Percentiles rank a stretch among this genome's conserved stretches.
Evolutionary conservation across 2,329 filamentous ascomycete species (phyloP).

Genomic region (Penicillium polonicum): DNA sequence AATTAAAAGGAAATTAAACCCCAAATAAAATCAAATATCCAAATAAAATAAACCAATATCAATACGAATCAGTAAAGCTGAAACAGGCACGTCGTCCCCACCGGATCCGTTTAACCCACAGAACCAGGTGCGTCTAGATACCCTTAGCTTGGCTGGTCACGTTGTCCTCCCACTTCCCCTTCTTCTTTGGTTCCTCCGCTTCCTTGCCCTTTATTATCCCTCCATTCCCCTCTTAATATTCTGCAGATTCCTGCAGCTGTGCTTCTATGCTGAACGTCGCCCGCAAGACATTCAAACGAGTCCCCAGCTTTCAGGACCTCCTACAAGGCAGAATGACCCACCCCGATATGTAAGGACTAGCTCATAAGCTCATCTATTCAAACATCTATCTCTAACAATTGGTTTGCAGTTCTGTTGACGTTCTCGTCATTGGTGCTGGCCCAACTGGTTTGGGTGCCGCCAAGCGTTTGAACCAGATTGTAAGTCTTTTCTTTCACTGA

Average conservation of each 20-base stretch:
- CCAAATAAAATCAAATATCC: not conserved
- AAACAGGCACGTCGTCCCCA: conserved; percentile 35
- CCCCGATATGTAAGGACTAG: conserved; percentile 43
- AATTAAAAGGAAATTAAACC: not conserved
- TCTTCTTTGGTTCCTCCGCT: conserved; percentile 19
- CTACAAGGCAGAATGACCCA: conserved; percentile 49
- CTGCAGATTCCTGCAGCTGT: conserved; percentile 35
- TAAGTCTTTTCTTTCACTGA: conserved; percentile 49
- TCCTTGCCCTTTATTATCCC: conserved; percentile 18
- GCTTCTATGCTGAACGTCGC: conserved; percentile 45
- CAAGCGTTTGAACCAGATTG: conserved; percentile 95
- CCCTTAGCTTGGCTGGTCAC: conserved; percentile 25
- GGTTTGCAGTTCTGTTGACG: conserved; percentile 75
- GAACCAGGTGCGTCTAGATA: conserved; percentile 16
- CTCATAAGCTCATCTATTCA: not conserved
- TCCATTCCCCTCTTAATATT: conserved; percentile 18
- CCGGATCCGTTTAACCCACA: conserved; percentile 26
- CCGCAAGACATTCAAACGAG: conserved; percentile 44
- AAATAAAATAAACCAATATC: not conserved
- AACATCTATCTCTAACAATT: conserved; percentile 4
- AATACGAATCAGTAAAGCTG: conserved; percentile 33
- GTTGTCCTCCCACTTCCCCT: conserved; percentile 23
- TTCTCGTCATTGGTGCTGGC: conserved; percentile 96
- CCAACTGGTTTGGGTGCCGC: conserved; percentile 96
- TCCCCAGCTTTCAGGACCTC: conserved; percentile 48